Base-by-base conservation (phyloP, 1,139 yeast genomes). In the Taphrina communis region DNA sequence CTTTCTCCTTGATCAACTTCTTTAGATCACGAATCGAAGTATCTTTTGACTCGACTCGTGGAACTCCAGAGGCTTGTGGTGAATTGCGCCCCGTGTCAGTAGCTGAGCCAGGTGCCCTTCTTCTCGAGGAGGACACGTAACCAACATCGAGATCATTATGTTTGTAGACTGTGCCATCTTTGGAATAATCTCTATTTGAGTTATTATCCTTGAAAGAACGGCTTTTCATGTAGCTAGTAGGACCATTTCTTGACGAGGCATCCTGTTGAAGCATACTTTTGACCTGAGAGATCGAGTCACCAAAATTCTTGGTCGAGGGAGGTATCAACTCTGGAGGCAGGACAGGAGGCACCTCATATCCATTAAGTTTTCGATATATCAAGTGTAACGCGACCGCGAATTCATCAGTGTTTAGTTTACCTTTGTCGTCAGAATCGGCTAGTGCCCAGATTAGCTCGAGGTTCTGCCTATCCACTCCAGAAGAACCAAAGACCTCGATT, bases 361-460 rank as follows among this genome's bases (percentile, higher is more conserved):
- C 98, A 5, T 90, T 84, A 71, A 92, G 81, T 75, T 86, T 88
- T 78, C 88, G 90, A 78, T 93, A 96, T 9, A 94, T 95, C 74
- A 94, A 84, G 77, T 88, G 94, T 88, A 94, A 88, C 14, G 98
- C 98, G 76, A 94, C 89, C 1, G 96, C 86, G 78, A 94, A 94
- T 78, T 95, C 99, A 72, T 85, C 81, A 76, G 85, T 88, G 57
- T 91, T 84, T 75, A 94, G 91, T 65, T 85, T 84, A 48, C 97
- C 98, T 60, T 92, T 86, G 78, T 92, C 92, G 74, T 90, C 91
- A 70, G 92, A 84, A 78, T 94, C 98, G 6, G 98, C 86, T 75
- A 94, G 83, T 77, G 93, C 97, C 99, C 99, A 94, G 72, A 94
- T 90, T 50, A 87, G 83, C 77, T 93, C 98, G 72, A 94, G 83